Conservation (phyloP, 805 yeast species). For the Ogataea populi-albae region DNA sequence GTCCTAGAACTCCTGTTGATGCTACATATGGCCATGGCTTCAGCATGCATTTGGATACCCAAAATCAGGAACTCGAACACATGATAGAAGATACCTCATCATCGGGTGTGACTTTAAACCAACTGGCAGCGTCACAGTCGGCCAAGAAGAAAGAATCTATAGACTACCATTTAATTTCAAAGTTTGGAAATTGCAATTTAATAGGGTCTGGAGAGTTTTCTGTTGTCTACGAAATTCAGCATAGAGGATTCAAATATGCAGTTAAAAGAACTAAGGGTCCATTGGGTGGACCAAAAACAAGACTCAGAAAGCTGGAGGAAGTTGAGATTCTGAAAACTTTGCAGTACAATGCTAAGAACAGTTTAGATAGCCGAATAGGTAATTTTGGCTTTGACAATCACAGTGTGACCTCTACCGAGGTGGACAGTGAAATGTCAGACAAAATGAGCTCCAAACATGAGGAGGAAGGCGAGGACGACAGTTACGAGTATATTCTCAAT, state of each 20-base stretch:
- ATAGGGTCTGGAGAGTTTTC: constrained; percentile 91
- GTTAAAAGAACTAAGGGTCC: constrained; percentile 82
- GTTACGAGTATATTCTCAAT: constrained; percentile 73
- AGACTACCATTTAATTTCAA: constrained; percentile 45
- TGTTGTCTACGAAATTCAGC: constrained; percentile 76
- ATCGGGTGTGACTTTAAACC: constrained; percentile 16
- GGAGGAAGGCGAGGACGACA: constrained; percentile 40
- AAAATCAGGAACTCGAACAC: too few relatives aligned
- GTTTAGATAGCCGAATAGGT: constrained; percentile 1
- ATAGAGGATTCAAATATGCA: constrained; percentile 69
- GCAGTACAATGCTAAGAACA: constrained; percentile 36
- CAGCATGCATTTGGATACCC: too few relatives aligned
- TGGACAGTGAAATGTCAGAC: too few relatives aligned
- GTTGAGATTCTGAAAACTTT: constrained; percentile 60
- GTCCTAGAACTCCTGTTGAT: constrained; percentile 32
- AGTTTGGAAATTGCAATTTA: constrained; percentile 62
- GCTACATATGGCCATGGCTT: constrained; percentile 14
- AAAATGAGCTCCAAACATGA: too few relatives aligned
- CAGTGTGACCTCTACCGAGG: too few relatives aligned
- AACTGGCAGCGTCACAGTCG: constrained; percentile 12
- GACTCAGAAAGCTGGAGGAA: constrained; percentile 65
- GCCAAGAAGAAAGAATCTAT: constrained; percentile 17
- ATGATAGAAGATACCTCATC: too few relatives aligned
- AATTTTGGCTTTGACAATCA: too few relatives aligned
- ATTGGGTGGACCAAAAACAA: constrained; percentile 54